A percentile compares a stretch with the other conserved stretches of the same genome.
These are phyloP conservation scores for Podospora pseudopauciseta DNA, from an alignment of 495 filamentous ascomycete species.

Conservation along the genomic window DNA sequence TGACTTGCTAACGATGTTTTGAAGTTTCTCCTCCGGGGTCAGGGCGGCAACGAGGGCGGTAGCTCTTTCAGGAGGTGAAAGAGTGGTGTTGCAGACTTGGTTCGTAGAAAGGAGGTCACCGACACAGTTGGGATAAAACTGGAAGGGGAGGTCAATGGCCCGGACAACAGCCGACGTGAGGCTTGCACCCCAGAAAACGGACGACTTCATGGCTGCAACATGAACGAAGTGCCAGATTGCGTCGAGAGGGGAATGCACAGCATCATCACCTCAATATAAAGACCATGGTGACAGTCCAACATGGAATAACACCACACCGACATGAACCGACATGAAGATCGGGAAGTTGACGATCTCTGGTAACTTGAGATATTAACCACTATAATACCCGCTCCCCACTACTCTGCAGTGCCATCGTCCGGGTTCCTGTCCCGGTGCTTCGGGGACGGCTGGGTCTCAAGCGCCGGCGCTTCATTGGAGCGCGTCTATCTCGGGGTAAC, in stretches of 20 bases:
- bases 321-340: background rate
- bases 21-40: conserved; percentile 41
- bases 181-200: background rate
- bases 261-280: background rate
- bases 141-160: conserved; percentile 18
- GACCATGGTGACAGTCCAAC: background rate
- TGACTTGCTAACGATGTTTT: conserved; percentile 36
- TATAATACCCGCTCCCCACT: background rate
- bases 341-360: background rate
- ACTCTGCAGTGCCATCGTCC: background rate
- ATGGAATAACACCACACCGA: background rate
- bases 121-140: conserved; percentile 36
- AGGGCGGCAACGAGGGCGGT: conserved; percentile 38
- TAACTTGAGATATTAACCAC: background rate
- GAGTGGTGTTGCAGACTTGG: conserved; percentile 49
- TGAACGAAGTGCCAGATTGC: background rate
- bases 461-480: background rate
- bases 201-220: conserved; percentile 10
- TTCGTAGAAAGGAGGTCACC: conserved; percentile 35
- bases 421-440: background rate
- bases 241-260: background rate
- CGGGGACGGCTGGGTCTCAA: background rate
- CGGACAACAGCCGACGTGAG: background rate
- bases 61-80: conserved; percentile 43
- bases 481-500: background rate